Base-by-base conservation (phyloP, 352 stramenopile species). In the Pseudoperonospora humuli region DNA sequence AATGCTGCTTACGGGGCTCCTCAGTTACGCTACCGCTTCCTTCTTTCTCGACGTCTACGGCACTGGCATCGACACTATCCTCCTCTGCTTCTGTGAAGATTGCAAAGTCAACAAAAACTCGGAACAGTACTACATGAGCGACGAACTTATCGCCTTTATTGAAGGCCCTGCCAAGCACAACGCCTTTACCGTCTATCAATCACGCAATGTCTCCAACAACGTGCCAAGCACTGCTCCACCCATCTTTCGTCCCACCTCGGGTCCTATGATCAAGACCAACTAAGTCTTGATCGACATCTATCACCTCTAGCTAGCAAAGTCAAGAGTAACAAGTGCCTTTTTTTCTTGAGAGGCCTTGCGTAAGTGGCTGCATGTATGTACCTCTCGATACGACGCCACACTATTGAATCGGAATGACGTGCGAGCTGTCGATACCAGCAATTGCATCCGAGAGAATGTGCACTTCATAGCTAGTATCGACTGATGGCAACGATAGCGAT, bases 71-170 rank as follows among this genome's bases (percentile, higher is more conserved):
- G n/a, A n/a, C n/a, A n/a, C n/a, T n/a, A n/a, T n/a, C n/a, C n/a
- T n/a, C n/a, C n/a, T n/a, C n/a, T n/a, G n/a, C n/a, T n/a, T n/a
- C n/a, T n/a, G n/a, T n/a, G n/a, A n/a, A n/a, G n/a, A n/a, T n/a
- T n/a, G n/a, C n/a, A n/a, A n/a, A n/a, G n/a, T n/a, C n/a, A n/a
- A n/a, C n/a, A n/a, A n/a, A n/a, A n/a, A n/a, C n/a, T n/a, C n/a
- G n/a, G n/a, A n/a, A n/a, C n/a, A n/a, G n/a, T n/a, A n/a, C n/a
- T n/a, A n/a, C n/a, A n/a, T n/a, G n/a, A n/a, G n/a, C n/a, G n/a
- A n/a, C n/a, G n/a, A n/a, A n/a, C n/a, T n/a, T n/a, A n/a, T 89
- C 11, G 72, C 75, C n/a, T 89, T 70, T 53, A 84, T 89, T 27
- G 74, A 89, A 27, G 77, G 72, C 0, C 72, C 77, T 10, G 72